A percentile compares a stretch with the other conserved stretches of the same genome.
These are phyloP conservation scores for Trichomonascaceae sp. DNA, from an alignment of 1,139 yeast genomes.

Conservation along the genomic window DNA sequence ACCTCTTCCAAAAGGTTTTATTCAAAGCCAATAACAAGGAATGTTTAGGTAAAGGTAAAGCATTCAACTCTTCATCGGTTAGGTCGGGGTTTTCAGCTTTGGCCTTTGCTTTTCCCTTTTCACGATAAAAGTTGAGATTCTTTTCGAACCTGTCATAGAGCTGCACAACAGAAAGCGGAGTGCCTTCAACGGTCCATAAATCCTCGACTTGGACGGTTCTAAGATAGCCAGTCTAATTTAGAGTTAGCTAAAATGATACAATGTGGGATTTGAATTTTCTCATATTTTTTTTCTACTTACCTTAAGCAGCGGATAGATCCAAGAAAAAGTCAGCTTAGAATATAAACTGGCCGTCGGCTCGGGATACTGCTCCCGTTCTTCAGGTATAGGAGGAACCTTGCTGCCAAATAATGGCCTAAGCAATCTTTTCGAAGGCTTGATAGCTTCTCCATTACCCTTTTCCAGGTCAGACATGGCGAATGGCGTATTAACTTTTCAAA, in stretches of 20 bases:
- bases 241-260: not conserved
- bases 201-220: conserved; percentile 63
- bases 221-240: conserved; percentile 47
- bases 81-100: conserved; percentile 16
- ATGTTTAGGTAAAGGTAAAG: conserved; percentile 35
- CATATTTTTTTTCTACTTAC: conserved; percentile 26
- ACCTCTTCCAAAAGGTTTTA: conserved; percentile 51
- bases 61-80: conserved; percentile 21
- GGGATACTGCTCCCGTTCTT: conserved; percentile 24
- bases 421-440: conserved; percentile 12
- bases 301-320: conserved; percentile 54
- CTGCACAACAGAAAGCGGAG: conserved; percentile 44
- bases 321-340: conserved; percentile 41
- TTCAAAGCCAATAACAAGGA: conserved; percentile 44
- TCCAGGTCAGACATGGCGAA: conserved; percentile 3
- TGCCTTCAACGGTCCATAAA: conserved; percentile 48
- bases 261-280: conserved; percentile 3
- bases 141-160: conserved; percentile 38
- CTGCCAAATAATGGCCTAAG: conserved; percentile 25
- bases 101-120: conserved; percentile 30
- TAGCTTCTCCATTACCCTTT: not conserved
- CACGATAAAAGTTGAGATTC: conserved; percentile 37
- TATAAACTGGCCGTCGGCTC: conserved; percentile 22
- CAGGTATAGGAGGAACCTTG: conserved; percentile 29
- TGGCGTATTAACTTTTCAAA: not conserved